Percentiles rank a stretch among this genome's conserved stretches.
Conservation (phyloP, 2,329 filamentous ascomycete genomes). For the Pseudogymnoascus sp. region DNA sequence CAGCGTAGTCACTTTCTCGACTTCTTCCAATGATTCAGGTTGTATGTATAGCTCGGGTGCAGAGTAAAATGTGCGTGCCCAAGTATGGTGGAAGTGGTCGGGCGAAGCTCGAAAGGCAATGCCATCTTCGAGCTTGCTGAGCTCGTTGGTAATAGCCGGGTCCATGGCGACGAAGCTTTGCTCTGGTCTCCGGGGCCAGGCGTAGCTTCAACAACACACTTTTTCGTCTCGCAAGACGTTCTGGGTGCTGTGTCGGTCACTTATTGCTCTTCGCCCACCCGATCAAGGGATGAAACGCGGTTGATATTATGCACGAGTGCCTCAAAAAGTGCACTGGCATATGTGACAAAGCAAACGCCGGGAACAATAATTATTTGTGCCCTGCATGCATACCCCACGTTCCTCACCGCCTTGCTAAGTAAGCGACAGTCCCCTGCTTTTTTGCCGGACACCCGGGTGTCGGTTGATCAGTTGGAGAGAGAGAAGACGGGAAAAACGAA, state of each 20-base stretch:
- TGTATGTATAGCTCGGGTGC: constrained; percentile 86
- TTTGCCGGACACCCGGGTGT: constrained; percentile 3
- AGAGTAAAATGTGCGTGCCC: constrained; percentile 88
- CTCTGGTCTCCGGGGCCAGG: not conserved
- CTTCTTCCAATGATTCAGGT: constrained; percentile 69
- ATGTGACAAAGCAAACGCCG: not conserved
- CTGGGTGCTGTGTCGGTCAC: not conserved
- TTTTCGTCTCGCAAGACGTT: not conserved
- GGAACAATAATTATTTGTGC: not conserved
- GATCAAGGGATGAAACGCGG: constrained; percentile 5
- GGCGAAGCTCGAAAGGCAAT: constrained; percentile 70
- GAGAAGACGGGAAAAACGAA: not conserved
- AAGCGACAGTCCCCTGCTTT: constrained; percentile 3
- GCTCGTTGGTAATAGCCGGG: constrained; percentile 43
- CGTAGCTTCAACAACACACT: not conserved
- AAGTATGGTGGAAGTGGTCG: constrained; percentile 77
- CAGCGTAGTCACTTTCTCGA: constrained; percentile 75
- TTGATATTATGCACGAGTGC: constrained; percentile 4
- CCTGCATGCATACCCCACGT: not conserved
- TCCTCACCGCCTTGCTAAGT: constrained; percentile 6
- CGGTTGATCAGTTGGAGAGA: not conserved
- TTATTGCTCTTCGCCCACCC: not conserved
- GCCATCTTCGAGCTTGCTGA: constrained; percentile 48
- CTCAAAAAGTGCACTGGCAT: constrained; percentile 5
- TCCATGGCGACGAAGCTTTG: constrained; percentile 20